Evolutionary conservation across 176 grass and related monocot genomes (phyloP), one percentile per base, ranked within the genome.

Genomic region (Musa troglodytarum): DNA sequence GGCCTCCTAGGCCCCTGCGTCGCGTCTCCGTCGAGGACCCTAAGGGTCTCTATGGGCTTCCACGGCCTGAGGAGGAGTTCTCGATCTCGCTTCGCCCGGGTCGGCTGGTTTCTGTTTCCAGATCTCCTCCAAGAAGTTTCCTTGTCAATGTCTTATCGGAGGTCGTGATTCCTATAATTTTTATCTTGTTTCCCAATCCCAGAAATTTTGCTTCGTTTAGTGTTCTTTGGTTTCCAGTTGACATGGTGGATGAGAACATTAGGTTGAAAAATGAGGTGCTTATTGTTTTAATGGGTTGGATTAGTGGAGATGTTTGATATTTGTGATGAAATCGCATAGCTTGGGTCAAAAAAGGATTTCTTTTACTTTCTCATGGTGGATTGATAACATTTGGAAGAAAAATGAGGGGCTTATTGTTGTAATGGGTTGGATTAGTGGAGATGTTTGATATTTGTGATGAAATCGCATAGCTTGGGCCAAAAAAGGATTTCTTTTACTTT

Each of bases 111-210:
- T 55, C 81, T 71, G 62, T 54, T 34, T 28, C 78, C 17, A 82
- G 85, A 88, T 80, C 86, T 81, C 22, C 49, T 66, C 80, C 65
- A 63, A 56, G 83, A 65, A 85, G 77, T 70, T 77, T 96, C 81
- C 79, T 87, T 50, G 69, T 81, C 74, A 85, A 85, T 67, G 88
- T 86, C 22, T 67, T 76, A 14, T 73, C 76, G 24, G 43, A 79
- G 74, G 92, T 96, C 8, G 49, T 21, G 43, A 70, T 20, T 70
- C 34, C 8, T 70, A 11, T 49, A 10, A 8, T 57, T 68, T 17
- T 17, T 61, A 17, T 1, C 28, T 22, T 50, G 0, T 66, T 14
- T 29, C 8, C 9, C 2, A 16, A 81, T 54, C 9, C 25, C 54
- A 67, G 28, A 17, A 52, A 20, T 76, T 29, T 20, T 1, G 64